phyloP scores from a whole-genome alignment of 208 protist species.

The Wallacemonas collosoma region DNA sequence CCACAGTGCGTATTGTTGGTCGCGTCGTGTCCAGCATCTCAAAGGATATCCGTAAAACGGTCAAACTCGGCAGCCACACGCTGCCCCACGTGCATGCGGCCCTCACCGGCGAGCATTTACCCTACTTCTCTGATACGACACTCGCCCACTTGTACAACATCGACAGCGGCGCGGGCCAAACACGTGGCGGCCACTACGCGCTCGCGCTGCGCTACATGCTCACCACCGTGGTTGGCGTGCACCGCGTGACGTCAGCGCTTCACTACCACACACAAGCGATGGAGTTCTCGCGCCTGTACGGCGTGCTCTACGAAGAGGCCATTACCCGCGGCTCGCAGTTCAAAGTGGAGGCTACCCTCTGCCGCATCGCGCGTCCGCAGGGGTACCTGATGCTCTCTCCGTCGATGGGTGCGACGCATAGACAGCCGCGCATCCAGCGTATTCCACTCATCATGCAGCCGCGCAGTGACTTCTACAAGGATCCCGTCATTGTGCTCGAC shows the following conservation, averaged over 20 bases:
- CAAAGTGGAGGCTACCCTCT: conserved; percentile 81
- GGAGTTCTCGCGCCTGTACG: conserved; percentile 82
- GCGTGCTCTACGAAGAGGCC: conserved; percentile 77
- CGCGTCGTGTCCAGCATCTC: conserved; percentile 66
- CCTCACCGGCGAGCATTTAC: conserved; percentile 54
- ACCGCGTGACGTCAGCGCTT: conserved; percentile 61
- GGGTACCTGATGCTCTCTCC: conserved; percentile 75
- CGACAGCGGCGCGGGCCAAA: neutral
- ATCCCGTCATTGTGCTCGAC: conserved; percentile 98
- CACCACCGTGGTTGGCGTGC: conserved; percentile 37
- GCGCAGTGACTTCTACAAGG: conserved; percentile 62
- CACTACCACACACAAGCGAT: conserved; percentile 57
- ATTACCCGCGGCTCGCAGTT: conserved; percentile 85
- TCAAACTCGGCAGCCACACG: conserved; percentile 60
- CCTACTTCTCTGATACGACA: conserved; percentile 64
- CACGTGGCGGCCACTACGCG: conserved; percentile 18
- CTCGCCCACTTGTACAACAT: conserved; percentile 48
- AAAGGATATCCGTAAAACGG: conserved; percentile 58
- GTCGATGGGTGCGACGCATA: conserved; percentile 49
- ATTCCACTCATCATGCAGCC: conserved; percentile 88
- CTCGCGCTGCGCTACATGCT: conserved; percentile 61
- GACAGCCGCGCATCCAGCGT: conserved; percentile 71
- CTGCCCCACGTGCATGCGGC: conserved; percentile 54
- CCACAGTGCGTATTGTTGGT: conserved; percentile 46
- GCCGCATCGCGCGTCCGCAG: conserved; percentile 66